phyloP scores from a whole-genome alignment of 2,329 filamentous ascomycete genomes.

The Cercospora brassicicola region DNA sequence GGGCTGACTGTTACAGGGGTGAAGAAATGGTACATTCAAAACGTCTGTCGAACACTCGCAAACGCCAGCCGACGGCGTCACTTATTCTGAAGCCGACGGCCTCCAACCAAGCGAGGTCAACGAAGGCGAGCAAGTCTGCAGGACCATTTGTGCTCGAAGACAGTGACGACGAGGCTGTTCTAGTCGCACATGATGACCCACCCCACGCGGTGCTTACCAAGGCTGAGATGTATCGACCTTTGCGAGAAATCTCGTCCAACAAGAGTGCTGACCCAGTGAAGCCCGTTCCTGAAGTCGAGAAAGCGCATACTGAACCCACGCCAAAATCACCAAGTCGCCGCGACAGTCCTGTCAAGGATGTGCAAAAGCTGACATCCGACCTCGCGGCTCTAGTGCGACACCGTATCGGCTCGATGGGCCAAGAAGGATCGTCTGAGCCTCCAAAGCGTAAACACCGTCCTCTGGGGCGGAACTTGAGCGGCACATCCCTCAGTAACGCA shows the following conservation, averaged over 20 bases:
- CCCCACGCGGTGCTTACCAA: not conserved
- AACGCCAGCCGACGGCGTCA: slow-evolving; percentile 34
- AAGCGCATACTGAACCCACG: slow-evolving; percentile 8
- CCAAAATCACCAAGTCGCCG: slow-evolving; percentile 10
- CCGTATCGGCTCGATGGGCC: slow-evolving; percentile 16
- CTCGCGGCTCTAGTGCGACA: slow-evolving; percentile 29
- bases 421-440: slow-evolving; percentile 15
- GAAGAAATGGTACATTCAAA: slow-evolving; percentile 25
- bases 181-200: slow-evolving; percentile 3
- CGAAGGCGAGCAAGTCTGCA: slow-evolving; percentile 5
- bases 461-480: slow-evolving; percentile 35
- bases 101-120: not conserved
- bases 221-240: slow-evolving; percentile 7
- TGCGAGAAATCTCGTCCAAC: slow-evolving; percentile 37
- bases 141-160: slow-evolving; percentile 36
- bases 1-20: slow-evolving; percentile 22
- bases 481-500: slow-evolving; percentile 23
- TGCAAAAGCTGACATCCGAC: slow-evolving; percentile 27
- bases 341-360: slow-evolving; percentile 19
- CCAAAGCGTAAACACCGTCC: slow-evolving; percentile 35
- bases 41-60: slow-evolving; percentile 37
- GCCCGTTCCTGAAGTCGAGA: slow-evolving; percentile 4
- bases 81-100: slow-evolving; percentile 28
- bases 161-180: slow-evolving; percentile 28
- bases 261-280: not conserved